phyloP scores from a whole-genome alignment of 1,284 basidiomycete species.

The Cystobasidium slooffiae region DNA sequence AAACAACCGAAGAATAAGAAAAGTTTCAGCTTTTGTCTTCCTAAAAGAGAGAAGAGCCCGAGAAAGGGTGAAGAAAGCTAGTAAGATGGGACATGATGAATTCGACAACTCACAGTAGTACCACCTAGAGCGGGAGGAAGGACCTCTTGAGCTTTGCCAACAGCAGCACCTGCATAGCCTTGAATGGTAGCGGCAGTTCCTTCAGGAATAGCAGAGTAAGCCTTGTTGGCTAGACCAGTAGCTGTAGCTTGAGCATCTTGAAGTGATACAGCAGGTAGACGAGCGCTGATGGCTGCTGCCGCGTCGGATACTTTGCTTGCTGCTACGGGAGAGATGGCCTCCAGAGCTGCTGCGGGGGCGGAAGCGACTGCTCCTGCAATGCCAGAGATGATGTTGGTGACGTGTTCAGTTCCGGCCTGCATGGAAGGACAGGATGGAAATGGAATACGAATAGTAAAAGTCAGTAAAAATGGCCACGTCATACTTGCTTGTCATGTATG shows the following conservation, averaged over 20 bases:
- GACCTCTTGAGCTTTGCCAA: slow-evolving; percentile 33
- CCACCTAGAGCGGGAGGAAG: slow-evolving; percentile 41
- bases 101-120: slow-evolving; percentile 15
- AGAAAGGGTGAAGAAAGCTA: neutral
- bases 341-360: slow-evolving; percentile 41
- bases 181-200: slow-evolving; percentile 33
- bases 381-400: slow-evolving; percentile 42
- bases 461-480: neutral
- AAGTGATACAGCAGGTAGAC: slow-evolving; percentile 25
- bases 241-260: slow-evolving; percentile 27
- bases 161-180: slow-evolving; percentile 36
- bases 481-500: neutral
- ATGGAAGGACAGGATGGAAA: neutral
- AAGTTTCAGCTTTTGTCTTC: too few species aligned
- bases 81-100: neutral
- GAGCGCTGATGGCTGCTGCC: slow-evolving; percentile 24
- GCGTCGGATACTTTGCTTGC: slow-evolving; percentile 38
- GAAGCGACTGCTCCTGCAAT: slow-evolving; percentile 41
- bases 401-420: slow-evolving; percentile 41
- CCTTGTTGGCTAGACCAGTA: slow-evolving; percentile 31
- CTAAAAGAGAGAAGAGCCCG: neutral
- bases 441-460: neutral
- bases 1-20: too few species aligned
- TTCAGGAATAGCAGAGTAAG: slow-evolving; percentile 40
- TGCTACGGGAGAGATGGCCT: slow-evolving; percentile 37